Evolutionary conservation across 1,284 basidiomycete genomes (phyloP), one percentile per base, ranked within the genome.

Genomic region (Spongispora temasekensis): DNA sequence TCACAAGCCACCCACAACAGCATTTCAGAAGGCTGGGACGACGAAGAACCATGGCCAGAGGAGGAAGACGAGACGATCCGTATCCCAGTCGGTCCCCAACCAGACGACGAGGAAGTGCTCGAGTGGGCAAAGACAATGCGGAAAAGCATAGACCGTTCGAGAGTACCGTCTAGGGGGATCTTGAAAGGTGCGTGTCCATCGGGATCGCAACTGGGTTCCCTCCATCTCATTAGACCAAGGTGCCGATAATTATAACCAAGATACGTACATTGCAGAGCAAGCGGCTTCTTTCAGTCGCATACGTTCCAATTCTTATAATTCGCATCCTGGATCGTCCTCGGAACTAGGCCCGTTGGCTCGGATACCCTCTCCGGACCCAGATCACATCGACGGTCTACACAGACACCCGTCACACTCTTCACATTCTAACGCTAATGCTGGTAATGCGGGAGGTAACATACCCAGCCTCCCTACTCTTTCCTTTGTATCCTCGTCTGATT

Each of bases 311-410:
- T 95, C 93, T 19, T 89, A 93, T 74, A 90, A 88, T 69, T 84
- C 82, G 48, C 82, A 82, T 62, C 80, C 81, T 19, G 77, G 77
- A 54, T 80, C 81, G 53, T 70, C 70, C 9, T 73, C 77, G 28
- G 87, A 89, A 69, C 78, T 88, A 30, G 90, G 90, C 27, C 91
- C 91, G 6, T 79, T 94, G 55, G 88, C 91, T 12, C 86, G 84
- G 57, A 87, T 94, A 59, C 90, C 92, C 44, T 86, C 88, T 4
- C 87, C 90, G 2, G 88, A 93, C 70, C 91, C 93, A 35, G 91
- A 90, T 69, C 89, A 93, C 65, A 91, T 95, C 61, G 94, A 95
- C 68, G 93, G 93, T 15, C 79, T 94, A 58, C 87, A 90, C 67
- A 83, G 85, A 70, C 87, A 89, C 70, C 76, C 78, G 46, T 81